A percentile compares a stretch with the other conserved stretches of the same genome.
Evolutionary conservation across 768 basidiomycete genomes (phyloP).

Genomic region (Pisolithus orientalis): DNA sequence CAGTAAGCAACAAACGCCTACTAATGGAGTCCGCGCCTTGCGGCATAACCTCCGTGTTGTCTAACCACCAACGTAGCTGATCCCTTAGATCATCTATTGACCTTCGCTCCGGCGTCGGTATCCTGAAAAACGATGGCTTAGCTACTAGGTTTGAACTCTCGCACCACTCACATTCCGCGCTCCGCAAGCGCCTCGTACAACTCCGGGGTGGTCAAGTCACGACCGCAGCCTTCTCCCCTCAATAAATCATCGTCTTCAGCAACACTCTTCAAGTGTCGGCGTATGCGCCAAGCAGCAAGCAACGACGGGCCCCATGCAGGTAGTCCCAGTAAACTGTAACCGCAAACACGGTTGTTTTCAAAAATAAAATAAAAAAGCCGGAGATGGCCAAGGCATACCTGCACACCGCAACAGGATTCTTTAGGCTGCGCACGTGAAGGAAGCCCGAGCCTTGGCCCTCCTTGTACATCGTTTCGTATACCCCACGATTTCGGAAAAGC

Average conservation of each 20-base stretch:
- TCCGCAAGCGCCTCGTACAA: constrained; percentile 64
- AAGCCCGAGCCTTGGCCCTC: constrained; percentile 30
- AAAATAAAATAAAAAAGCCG: background rate
- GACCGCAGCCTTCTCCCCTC: constrained; percentile 38
- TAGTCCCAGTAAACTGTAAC: constrained; percentile 35
- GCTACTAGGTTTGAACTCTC: background rate
- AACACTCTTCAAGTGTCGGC: constrained; percentile 34
- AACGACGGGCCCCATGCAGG: constrained; percentile 33
- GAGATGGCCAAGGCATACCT: constrained; percentile 39
- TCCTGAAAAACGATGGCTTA: constrained; percentile 28
- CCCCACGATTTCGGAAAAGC: constrained; percentile 28
- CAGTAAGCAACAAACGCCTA: constrained; percentile 47
- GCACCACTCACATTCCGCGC: constrained; percentile 63
- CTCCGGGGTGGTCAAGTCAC: constrained; percentile 45
- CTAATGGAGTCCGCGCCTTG: constrained; percentile 34
- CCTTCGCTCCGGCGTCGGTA: constrained; percentile 26
- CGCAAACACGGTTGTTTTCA: constrained; percentile 17
- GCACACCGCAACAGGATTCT: constrained; percentile 41
- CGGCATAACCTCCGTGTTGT: constrained; percentile 33
- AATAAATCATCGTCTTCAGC: constrained; percentile 61
- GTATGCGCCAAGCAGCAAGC: constrained; percentile 30
- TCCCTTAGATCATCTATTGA: constrained; percentile 40
- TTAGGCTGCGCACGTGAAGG: constrained; percentile 6
- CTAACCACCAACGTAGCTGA: constrained; percentile 62
- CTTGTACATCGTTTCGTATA: constrained; percentile 30